Evolutionary conservation across 441 rosid genomes (phyloP).

Genomic region (Populus hybrid): DNA sequence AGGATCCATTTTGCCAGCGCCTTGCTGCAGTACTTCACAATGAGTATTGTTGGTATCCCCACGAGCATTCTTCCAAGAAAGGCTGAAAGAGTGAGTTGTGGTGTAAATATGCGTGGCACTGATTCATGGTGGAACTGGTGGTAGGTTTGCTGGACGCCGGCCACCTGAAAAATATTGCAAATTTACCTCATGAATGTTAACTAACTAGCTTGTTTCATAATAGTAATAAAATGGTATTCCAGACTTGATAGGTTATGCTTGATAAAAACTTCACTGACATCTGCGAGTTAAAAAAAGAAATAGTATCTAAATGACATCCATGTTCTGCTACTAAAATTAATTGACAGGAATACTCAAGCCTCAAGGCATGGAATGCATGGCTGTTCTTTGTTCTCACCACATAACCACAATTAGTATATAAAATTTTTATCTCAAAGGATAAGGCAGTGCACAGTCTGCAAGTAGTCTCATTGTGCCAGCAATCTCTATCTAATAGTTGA

Average conservation of each 20-base stretch:
- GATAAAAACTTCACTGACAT: background rate
- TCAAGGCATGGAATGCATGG: background rate
- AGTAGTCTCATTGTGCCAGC: background rate
- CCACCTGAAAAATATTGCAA: constrained; percentile 45
- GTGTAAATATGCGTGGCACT: constrained; percentile 54
- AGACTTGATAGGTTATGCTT: background rate
- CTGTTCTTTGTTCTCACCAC: background rate
- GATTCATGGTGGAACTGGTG: constrained; percentile 89
- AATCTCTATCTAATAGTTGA: background rate
- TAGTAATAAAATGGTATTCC: too few relatives aligned
- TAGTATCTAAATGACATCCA: background rate
- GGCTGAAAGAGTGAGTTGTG: constrained; percentile 34
- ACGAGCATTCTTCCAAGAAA: constrained; percentile 63
- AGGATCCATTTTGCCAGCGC: constrained; percentile 78
- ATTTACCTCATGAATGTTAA: background rate
- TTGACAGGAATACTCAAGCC: background rate
- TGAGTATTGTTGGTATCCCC: constrained; percentile 83
- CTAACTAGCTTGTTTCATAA: too few relatives aligned
- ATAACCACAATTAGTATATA: too few relatives aligned
- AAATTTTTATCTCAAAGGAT: background rate
- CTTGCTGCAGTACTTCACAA: constrained; percentile 87
- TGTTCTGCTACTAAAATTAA: background rate
- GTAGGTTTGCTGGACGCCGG: constrained; percentile 87
- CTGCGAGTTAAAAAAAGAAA: background rate
- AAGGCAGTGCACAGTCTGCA: background rate